These are phyloP conservation scores for Aureobasidium sp. DNA, from an alignment of 2,329 filamentous ascomycete genomes.

Conservation along the genomic window DNA sequence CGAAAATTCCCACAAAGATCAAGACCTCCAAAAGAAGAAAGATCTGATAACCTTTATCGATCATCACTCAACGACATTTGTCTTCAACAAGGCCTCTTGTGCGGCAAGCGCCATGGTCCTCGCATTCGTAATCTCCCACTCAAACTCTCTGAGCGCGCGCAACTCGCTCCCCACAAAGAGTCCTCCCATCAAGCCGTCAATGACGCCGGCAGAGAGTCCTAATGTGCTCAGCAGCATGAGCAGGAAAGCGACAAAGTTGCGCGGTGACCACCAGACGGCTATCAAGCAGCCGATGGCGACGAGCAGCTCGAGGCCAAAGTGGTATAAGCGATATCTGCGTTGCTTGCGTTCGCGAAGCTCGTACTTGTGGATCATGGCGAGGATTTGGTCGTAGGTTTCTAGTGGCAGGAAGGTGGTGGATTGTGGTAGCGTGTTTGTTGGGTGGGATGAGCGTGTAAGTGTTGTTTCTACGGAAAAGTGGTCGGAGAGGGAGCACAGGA, in stretches of 20 bases:
- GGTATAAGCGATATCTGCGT: constrained; percentile 60
- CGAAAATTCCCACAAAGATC: too few species aligned
- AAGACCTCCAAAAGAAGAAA: background rate
- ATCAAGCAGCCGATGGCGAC: constrained; percentile 68
- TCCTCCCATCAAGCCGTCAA: constrained; percentile 80
- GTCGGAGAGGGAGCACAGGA: constrained; percentile 84
- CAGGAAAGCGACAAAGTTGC: constrained; percentile 70
- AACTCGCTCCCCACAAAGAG: constrained; percentile 83
- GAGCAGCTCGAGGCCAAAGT: constrained; percentile 63
- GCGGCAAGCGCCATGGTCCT: constrained; percentile 29
- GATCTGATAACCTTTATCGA: background rate
- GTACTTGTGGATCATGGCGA: constrained; percentile 64
- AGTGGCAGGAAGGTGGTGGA: constrained; percentile 16
- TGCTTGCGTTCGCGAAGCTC: constrained; percentile 63
- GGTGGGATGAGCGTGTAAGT: constrained; percentile 35
- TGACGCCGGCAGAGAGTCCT: constrained; percentile 63
- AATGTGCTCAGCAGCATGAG: constrained; percentile 75
- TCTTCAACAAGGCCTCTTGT: background rate
- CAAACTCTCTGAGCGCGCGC: constrained; percentile 77
- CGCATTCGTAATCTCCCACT: constrained; percentile 80
- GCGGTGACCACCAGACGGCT: constrained; percentile 78
- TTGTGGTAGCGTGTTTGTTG: background rate
- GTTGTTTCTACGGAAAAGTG: constrained; percentile 89
- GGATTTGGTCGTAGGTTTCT: constrained; percentile 59
- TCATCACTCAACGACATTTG: background rate